Evolutionary conservation across 805 yeast species (phyloP).

Genomic region (Sugiyamaella americana): DNA sequence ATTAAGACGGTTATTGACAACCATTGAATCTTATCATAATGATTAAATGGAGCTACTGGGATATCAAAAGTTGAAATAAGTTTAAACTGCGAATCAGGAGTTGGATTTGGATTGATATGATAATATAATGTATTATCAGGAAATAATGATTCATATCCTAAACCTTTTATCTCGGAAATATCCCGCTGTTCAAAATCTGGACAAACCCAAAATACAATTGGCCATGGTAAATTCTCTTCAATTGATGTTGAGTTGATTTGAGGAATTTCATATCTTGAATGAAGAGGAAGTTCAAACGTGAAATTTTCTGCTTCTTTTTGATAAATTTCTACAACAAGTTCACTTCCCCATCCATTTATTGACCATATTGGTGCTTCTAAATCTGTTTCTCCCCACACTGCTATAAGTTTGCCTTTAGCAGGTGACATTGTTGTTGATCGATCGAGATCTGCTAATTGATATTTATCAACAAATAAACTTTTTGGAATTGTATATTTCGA

Average conservation of each 20-base stretch:
- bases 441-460: constrained; percentile 41
- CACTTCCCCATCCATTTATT: constrained; percentile 42
- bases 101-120: constrained; percentile 27
- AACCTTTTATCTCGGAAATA: constrained; percentile 19
- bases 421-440: constrained; percentile 22
- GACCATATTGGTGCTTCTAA: constrained; percentile 52
- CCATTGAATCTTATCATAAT: constrained; percentile 31
- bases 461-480: constrained; percentile 47
- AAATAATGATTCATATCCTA: constrained; percentile 44
- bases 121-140: constrained; percentile 42
- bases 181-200: constrained; percentile 27
- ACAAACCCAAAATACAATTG: constrained; percentile 49
- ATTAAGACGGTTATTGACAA: constrained; percentile 35
- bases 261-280: constrained; percentile 48
- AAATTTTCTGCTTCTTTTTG: constrained; percentile 17
- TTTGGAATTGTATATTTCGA: constrained; percentile 41
- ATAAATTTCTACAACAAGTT: constrained; percentile 37
- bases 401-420: constrained; percentile 31
- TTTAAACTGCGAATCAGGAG: constrained; percentile 8
- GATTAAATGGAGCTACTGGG: constrained; percentile 38
- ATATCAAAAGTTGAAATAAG: constrained; percentile 30
- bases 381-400: constrained; percentile 50
- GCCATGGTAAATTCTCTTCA: constrained; percentile 31
- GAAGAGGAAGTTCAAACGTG: constrained; percentile 39
- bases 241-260: constrained; percentile 18